phyloP scores from a whole-genome alignment of 176 grass and related monocot species.

The Chloris gayana region DNA sequence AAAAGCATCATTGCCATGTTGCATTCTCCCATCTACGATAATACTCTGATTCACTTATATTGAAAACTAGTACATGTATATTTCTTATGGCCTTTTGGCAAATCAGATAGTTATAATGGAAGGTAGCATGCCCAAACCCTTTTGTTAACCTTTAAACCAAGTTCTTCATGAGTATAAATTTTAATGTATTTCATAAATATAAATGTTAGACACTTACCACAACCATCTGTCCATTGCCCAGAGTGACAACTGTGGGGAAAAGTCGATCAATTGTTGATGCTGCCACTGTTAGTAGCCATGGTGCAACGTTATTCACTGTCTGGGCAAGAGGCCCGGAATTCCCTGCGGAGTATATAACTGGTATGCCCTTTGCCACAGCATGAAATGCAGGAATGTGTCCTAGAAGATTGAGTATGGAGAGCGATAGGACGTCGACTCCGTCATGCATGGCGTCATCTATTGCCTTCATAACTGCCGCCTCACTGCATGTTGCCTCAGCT shows the following conservation, averaged over 20 bases:
- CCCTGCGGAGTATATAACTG: constrained; percentile 55
- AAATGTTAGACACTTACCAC: constrained; percentile 5
- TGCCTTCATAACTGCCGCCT: constrained; percentile 31
- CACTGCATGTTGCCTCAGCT: neutral
- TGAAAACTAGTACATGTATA: too few species aligned
- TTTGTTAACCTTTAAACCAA: too few species aligned
- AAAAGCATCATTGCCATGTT: too few species aligned
- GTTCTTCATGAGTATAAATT: too few species aligned
- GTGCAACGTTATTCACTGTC: constrained; percentile 38
- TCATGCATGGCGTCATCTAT: constrained; percentile 63
- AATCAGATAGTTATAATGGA: too few species aligned
- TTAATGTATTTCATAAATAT: too few species aligned
- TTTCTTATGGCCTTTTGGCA: too few species aligned
- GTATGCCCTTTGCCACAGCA: constrained; percentile 46
- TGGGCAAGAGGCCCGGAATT: constrained; percentile 27
- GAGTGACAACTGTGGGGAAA: constrained; percentile 37
- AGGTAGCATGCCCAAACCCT: too few species aligned
- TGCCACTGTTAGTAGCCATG: constrained; percentile 61
- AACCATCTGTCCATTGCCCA: constrained; percentile 14
- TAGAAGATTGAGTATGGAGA: constrained; percentile 31
- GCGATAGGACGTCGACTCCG: constrained; percentile 54
- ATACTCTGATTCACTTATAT: too few species aligned
- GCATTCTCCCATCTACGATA: too few species aligned
- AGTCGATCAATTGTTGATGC: constrained; percentile 58
- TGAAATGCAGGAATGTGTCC: constrained; percentile 25